These are phyloP conservation scores for Ophiostoma populinum DNA, from an alignment of 2,329 filamentous ascomycete genomes.

Conservation along the genomic window DNA sequence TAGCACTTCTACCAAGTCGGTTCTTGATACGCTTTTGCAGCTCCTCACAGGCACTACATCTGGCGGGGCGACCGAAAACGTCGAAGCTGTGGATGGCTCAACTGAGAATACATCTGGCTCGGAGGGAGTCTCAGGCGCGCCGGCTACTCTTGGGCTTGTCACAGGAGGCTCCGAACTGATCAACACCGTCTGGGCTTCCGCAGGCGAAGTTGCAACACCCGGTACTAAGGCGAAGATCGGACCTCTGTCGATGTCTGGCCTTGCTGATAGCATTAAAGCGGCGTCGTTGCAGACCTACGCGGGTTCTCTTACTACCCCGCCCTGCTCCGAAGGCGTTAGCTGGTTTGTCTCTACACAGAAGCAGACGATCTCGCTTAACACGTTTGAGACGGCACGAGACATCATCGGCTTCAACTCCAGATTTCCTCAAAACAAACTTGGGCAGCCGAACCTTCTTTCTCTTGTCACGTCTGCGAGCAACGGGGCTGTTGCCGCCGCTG, in stretches of 20 bases:
- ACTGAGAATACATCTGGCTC: no score
- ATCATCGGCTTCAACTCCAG: constrained; percentile 31
- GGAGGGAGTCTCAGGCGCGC: no score
- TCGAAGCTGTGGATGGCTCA: no score
- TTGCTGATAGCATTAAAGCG: constrained; percentile 20
- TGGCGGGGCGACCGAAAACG: constrained; percentile 2
- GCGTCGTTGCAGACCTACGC: constrained; percentile 25
- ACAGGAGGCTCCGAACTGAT: constrained; percentile 23
- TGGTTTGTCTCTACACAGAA: constrained; percentile 30
- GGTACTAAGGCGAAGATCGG: constrained; percentile 23
- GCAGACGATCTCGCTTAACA: constrained; percentile 20
- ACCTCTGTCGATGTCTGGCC: constrained; percentile 26
- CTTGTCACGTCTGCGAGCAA: background rate
- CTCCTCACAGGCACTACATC: constrained; percentile 22
- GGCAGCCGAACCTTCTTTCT: constrained; percentile 19
- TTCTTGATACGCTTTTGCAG: background rate
- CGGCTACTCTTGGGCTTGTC: background rate
- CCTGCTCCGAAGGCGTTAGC: constrained; percentile 28
- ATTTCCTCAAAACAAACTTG: constrained; percentile 26
- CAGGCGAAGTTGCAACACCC: constrained; percentile 24
- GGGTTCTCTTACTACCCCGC: constrained; percentile 32
- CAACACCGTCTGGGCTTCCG: constrained; percentile 27
- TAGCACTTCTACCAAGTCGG: background rate
- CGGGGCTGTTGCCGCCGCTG: background rate
- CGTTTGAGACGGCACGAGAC: constrained; percentile 22